phyloP scores from a whole-genome alignment of 2,329 filamentous ascomycete species.

The Raffaelea deltoideospora region DNA sequence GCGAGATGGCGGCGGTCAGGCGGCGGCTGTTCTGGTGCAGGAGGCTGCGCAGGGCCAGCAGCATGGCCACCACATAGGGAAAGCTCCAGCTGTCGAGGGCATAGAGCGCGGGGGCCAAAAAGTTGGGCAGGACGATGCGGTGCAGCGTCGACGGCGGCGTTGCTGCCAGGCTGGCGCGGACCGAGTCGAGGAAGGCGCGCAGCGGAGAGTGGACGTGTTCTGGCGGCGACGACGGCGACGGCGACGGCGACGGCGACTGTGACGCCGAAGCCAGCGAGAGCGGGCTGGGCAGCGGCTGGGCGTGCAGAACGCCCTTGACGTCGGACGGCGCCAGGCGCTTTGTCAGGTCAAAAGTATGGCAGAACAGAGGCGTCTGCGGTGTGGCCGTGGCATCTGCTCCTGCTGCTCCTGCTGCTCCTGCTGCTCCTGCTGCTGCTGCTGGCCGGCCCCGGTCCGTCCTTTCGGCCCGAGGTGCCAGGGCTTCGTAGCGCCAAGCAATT shows the following conservation, averaged over 20 bases:
- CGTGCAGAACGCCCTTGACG: constrained; percentile 33
- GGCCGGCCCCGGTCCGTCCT: background rate
- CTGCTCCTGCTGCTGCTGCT: background rate
- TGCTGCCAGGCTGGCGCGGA: constrained; percentile 39
- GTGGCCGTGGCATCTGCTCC: background rate
- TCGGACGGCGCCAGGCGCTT: constrained; percentile 40
- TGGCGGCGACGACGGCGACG: constrained; percentile 6
- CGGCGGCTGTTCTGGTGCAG: constrained; percentile 51
- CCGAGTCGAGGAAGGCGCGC: constrained; percentile 42
- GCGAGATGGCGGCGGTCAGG: constrained; percentile 57
- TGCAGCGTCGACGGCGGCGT: constrained; percentile 52
- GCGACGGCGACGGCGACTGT: too few relatives aligned
- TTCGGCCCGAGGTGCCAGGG: constrained; percentile 29
- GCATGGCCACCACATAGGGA: constrained; percentile 59
- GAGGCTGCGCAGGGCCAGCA: constrained; percentile 63
- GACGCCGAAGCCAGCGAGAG: constrained; percentile 9
- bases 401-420: constrained; percentile 7
- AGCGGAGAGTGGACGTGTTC: constrained; percentile 36
- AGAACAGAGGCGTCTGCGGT: constrained; percentile 37
- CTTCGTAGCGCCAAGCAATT: constrained; percentile 96
- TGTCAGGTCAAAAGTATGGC: constrained; percentile 58
- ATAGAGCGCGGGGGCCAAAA: constrained; percentile 80
- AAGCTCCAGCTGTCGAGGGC: constrained; percentile 54
- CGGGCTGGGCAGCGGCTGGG: constrained; percentile 35
- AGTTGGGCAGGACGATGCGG: constrained; percentile 66